Evolutionary conservation across 139 green algal species (phyloP).

Genomic region (Astrephomene gubernaculifera): DNA sequence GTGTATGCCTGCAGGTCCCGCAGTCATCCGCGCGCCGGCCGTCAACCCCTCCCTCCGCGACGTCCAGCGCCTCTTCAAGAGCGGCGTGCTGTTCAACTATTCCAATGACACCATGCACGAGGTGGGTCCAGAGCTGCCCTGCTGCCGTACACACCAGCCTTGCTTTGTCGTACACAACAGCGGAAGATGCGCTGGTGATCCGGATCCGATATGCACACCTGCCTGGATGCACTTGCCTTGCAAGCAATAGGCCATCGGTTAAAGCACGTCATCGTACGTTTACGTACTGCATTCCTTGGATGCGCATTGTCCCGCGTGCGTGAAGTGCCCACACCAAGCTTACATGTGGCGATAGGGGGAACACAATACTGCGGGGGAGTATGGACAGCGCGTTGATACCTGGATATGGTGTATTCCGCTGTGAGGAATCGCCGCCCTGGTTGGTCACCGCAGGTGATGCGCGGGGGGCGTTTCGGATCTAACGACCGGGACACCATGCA

Average conservation of each 20-base stretch:
- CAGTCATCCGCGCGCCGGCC: slow-evolving; percentile 22
- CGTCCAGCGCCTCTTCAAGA: background rate
- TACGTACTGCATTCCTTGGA: too few species aligned
- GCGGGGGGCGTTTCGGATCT: slow-evolving; percentile 20
- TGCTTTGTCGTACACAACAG: background rate
- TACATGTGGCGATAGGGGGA: too few species aligned
- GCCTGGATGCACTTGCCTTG: too few species aligned
- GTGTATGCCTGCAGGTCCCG: slow-evolving; percentile 18
- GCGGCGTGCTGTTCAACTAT: slow-evolving; percentile 44
- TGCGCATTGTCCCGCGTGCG: too few species aligned
- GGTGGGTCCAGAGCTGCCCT: background rate
- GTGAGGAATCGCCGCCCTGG: background rate
- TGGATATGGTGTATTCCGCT: too few species aligned
- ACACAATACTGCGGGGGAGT: too few species aligned
- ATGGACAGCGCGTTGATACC: too few species aligned
- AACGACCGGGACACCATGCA: slow-evolving; percentile 47
- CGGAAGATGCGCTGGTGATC: too few species aligned
- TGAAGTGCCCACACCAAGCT: too few species aligned
- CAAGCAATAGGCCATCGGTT: too few species aligned
- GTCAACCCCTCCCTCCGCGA: slow-evolving; percentile 33
- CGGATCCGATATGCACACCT: too few species aligned
- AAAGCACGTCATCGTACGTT: too few species aligned
- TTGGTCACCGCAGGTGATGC: slow-evolving; percentile 23
- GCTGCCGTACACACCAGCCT: background rate
- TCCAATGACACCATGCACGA: slow-evolving; percentile 49